Percentiles rank a stretch among this genome's conserved stretches.
Evolutionary conservation across 176 grass and related monocot genomes (phyloP).

Genomic region (Musa itinerans): DNA sequence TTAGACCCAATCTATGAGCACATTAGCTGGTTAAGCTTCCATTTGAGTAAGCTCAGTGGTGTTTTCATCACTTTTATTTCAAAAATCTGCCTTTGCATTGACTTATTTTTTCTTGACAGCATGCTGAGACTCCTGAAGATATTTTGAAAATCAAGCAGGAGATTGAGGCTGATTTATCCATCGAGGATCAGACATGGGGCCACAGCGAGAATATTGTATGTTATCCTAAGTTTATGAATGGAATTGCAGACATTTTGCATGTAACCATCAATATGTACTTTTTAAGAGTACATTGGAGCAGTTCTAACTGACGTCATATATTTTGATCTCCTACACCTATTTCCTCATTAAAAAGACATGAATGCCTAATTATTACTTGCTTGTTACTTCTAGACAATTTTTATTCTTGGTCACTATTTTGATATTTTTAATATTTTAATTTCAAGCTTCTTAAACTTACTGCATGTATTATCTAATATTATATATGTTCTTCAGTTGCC

Average conservation of each 20-base stretch:
- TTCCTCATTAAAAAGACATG: not conserved
- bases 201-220: slow-evolving; percentile 58
- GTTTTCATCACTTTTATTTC: too few species aligned
- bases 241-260: not conserved
- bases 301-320: not conserved
- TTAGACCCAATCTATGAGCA: too few species aligned
- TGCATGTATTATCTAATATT: not conserved
- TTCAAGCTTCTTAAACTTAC: not conserved
- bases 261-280: slow-evolving; percentile 4
- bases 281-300: not conserved
- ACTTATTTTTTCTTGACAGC: slow-evolving; percentile 29
- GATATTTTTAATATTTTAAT: not conserved
- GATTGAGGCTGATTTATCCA: slow-evolving; percentile 63
- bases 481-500: slow-evolving; percentile 31
- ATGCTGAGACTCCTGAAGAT: slow-evolving; percentile 41
- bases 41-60: not conserved
- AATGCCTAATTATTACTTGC: too few species aligned
- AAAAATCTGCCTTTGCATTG: not conserved
- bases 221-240: not conserved
- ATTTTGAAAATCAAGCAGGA: slow-evolving; percentile 83
- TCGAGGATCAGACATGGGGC: slow-evolving; percentile 71
- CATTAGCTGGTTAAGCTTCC: not conserved
- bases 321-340: not conserved
- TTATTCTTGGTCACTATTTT: not conserved
- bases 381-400: too few species aligned